Conservation (phyloP, 1,139 yeast genomes). For the Sugiyamaella grinbergsii region DNA sequence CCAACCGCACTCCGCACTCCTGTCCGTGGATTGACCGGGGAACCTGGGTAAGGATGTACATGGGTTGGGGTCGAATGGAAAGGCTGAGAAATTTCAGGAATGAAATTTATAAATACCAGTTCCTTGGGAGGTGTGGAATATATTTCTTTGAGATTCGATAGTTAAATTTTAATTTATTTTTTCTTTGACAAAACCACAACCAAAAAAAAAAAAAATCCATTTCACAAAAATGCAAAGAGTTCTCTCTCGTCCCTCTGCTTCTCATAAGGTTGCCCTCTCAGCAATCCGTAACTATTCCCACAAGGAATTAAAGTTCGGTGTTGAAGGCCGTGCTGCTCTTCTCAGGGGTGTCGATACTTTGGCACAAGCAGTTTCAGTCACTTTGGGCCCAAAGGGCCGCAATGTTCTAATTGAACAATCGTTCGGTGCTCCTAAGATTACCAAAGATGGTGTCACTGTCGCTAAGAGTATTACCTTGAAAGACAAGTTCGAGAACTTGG, state of each 20-base stretch:
- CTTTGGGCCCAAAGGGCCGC: constrained; percentile 98
- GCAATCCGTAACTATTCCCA: constrained; percentile 55
- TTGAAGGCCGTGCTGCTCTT: constrained; percentile 97
- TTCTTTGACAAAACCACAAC: no score
- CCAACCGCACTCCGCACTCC: background rate
- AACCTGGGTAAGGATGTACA: background rate
- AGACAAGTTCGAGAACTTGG: constrained; percentile 95
- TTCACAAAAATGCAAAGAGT: constrained; percentile 35
- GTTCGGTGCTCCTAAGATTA: constrained; percentile 96
- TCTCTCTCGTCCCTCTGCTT: constrained; percentile 32
- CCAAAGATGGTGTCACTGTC: constrained; percentile 99
- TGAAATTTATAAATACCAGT: constrained; percentile 15
- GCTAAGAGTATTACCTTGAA: constrained; percentile 84
- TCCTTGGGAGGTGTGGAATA: background rate
- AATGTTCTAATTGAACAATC: constrained; percentile 96
- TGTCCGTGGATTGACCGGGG: background rate
- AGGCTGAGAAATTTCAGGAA: constrained; percentile 16
- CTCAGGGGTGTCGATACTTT: constrained; percentile 94
- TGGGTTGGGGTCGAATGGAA: constrained; percentile 11
- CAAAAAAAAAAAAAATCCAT: background rate
- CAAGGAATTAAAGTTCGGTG: constrained; percentile 97
- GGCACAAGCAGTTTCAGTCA: constrained; percentile 96
- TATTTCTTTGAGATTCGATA: constrained; percentile 13
- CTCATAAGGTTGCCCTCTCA: constrained; percentile 28
- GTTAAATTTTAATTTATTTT: background rate